phyloP scores from a whole-genome alignment of 2,329 filamentous ascomycete genomes.

The Cercospora nicotianae region DNA sequence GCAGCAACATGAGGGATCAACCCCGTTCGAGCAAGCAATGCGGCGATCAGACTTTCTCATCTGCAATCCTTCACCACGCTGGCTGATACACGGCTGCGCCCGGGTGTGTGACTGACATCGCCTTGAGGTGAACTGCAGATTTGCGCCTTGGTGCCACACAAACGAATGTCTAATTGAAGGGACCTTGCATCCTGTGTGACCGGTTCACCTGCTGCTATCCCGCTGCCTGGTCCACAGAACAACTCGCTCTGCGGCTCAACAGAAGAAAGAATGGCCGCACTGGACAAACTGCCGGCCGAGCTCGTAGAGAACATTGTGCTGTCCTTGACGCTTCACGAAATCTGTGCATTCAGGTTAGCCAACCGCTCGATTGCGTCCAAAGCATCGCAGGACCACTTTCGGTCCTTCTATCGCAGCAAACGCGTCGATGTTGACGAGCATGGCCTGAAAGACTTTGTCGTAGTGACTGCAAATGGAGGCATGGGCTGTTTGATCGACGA shows the following conservation, averaged over 20 bases:
- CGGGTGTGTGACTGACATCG: background rate
- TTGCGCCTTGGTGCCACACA: background rate
- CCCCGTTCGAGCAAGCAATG: background rate
- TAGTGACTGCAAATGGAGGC: background rate
- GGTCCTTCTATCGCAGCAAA: constrained; percentile 12
- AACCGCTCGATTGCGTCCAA: constrained; percentile 13
- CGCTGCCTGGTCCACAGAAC: background rate
- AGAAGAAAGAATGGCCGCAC: background rate
- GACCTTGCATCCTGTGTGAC: background rate
- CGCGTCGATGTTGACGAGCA: constrained; percentile 9
- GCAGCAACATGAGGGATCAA: background rate
- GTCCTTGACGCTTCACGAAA: constrained; percentile 3
- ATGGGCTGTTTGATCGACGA: constrained; percentile 12
- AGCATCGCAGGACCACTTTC: constrained; percentile 14
- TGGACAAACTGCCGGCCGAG: constrained; percentile 52
- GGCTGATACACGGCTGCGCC: background rate
- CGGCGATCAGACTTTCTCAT: background rate
- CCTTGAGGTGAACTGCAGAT: background rate
- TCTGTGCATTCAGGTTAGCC: constrained; percentile 13
- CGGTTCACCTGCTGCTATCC: background rate
- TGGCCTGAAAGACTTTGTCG: constrained; percentile 10
- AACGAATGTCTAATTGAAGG: background rate
- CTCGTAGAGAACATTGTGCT: constrained; percentile 44
- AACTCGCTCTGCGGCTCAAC: background rate
- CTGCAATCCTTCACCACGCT: background rate